Conservation (phyloP, 129 eudicot genomes). For the Scalesia atractyloides region DNA sequence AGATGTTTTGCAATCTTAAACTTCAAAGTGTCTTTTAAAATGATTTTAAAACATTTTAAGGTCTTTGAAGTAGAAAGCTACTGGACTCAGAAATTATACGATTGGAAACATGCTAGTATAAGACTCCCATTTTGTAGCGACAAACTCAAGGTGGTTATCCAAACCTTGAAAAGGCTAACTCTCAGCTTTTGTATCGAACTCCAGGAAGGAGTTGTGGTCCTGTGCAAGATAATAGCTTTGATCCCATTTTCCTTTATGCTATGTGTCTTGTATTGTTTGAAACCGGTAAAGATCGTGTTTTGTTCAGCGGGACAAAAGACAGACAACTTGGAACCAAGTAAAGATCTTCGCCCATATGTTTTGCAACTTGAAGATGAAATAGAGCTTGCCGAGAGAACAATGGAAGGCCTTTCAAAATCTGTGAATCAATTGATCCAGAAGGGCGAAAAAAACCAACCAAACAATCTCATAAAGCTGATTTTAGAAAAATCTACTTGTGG, state of each 20-base stretch:
- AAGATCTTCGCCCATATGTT: neutral
- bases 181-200: constrained; percentile 1
- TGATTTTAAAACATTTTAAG: neutral
- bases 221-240: constrained; percentile 9
- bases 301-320: neutral
- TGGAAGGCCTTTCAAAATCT: constrained; percentile 6
- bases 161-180: neutral
- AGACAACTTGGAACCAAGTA: neutral
- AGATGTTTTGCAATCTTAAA: constrained; percentile 21
- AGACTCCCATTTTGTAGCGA: neutral
- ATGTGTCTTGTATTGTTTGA: neutral
- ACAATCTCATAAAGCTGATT: constrained; percentile 22
- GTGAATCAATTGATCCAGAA: constrained; percentile 25
- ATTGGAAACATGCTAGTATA: constrained; percentile 1
- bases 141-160: neutral
- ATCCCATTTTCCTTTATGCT: neutral
- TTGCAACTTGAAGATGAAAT: constrained; percentile 10
- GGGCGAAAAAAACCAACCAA: constrained; percentile 23
- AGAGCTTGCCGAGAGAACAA: constrained; percentile 12
- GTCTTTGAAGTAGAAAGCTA: constrained; percentile 8
- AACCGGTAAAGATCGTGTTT: neutral
- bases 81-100: constrained; percentile 1
- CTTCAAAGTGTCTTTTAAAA: neutral
- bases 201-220: constrained; percentile 7
- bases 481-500: neutral